Conservation (phyloP, 345 rosid genomes). For the Aurinia saxatilis region DNA sequence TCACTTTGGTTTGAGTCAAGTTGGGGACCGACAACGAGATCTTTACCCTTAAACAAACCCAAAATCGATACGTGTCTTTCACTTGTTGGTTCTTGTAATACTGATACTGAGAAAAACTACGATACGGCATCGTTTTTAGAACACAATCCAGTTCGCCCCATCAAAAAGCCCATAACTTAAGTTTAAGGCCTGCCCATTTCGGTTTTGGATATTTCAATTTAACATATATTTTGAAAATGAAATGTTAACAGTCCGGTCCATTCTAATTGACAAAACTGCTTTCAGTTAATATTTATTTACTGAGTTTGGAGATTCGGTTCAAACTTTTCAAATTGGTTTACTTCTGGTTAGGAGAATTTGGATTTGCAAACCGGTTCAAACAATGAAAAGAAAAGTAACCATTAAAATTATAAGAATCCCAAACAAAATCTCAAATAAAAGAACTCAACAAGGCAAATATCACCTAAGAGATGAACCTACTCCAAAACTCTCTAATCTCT, state of each 20-base stretch:
- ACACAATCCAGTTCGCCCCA: not conserved
- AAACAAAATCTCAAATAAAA: conserved; percentile 2
- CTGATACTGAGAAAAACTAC: not conserved
- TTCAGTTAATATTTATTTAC: too few relatives aligned
- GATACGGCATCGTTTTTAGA: not conserved
- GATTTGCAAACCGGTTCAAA: not conserved
- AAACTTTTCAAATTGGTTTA: too few relatives aligned
- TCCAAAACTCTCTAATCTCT: not conserved
- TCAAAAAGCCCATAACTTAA: not conserved
- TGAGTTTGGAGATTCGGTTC: too few relatives aligned
- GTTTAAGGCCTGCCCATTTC: not conserved
- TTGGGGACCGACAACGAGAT: conserved; percentile 10
- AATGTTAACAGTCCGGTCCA: too few relatives aligned
- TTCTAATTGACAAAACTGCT: too few relatives aligned
- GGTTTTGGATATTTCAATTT: not conserved
- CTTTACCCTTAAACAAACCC: conserved; percentile 1
- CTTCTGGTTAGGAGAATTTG: not conserved
- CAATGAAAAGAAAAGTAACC: not conserved
- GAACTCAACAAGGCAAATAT: not conserved
- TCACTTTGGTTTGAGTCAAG: conserved; percentile 9
- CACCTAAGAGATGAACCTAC: not conserved
- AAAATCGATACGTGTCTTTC: not conserved
- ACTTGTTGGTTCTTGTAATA: not conserved
- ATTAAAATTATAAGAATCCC: not conserved
- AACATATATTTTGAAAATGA: too few relatives aligned